Percentiles rank a stretch among this genome's conserved stretches.
Conservation (phyloP, 2,329 filamentous ascomycete genomes). For the Arthrobotrys iridis region DNA sequence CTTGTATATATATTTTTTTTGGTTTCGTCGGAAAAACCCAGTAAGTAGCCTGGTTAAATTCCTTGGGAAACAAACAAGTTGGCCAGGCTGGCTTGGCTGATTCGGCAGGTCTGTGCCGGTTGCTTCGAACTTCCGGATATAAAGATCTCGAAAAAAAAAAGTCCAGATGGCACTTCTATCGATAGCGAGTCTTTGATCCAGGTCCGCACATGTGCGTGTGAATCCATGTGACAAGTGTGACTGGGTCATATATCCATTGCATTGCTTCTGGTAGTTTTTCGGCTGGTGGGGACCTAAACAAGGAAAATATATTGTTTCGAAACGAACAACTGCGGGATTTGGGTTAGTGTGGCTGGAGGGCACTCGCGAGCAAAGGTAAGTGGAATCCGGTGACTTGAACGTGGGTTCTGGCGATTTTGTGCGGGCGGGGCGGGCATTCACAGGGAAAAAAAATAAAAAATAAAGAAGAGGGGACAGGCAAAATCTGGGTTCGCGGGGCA, state of each 20-base stretch:
- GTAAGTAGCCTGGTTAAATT: constrained; percentile 19
- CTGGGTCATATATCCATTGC: no score
- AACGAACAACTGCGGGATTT: constrained; percentile 6
- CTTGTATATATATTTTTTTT: neutral
- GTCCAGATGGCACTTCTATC: constrained; percentile 24
- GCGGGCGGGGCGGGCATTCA: neutral
- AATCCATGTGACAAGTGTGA: no score
- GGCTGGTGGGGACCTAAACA: neutral
- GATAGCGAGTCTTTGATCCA: constrained; percentile 3
- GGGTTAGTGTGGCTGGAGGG: constrained; percentile 3
- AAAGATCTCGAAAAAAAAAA: neutral
- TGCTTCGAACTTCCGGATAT: constrained; percentile 13
- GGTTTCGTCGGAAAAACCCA: neutral
- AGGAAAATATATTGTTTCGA: constrained; percentile 25
- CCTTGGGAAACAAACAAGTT: neutral
- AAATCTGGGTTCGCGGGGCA: constrained; percentile 11
- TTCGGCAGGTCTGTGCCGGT: constrained; percentile 11
- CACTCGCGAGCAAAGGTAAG: constrained; percentile 23
- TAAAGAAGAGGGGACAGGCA: constrained; percentile 9
- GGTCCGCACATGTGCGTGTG: no score
- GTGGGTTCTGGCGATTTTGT: neutral
- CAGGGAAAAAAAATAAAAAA: neutral
- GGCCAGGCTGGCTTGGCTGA: neutral
- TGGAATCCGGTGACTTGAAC: constrained; percentile 24
- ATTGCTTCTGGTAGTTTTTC: no score